phyloP scores from a whole-genome alignment of 1,139 yeast species.

The Suhomyces chickasaworum region DNA sequence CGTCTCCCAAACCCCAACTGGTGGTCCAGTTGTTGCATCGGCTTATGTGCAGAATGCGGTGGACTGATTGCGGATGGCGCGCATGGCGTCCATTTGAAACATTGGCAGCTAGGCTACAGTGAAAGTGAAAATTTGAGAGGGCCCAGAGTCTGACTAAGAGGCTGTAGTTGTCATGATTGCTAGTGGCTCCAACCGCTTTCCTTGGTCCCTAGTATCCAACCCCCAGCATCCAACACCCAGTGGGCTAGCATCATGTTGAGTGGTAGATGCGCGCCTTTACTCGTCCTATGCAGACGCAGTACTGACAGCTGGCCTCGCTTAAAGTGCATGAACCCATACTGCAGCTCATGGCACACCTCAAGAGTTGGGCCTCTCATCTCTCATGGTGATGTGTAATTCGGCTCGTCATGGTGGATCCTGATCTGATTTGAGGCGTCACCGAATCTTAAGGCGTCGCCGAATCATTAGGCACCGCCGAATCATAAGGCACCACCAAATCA shows the following conservation, averaged over 20 bases:
- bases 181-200: no score
- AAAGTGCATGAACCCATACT: neutral
- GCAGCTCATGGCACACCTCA: no score
- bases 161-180: no score
- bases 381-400: neutral
- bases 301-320: neutral
- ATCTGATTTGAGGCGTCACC: neutral
- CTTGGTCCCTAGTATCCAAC: no score
- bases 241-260: no score
- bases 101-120: neutral
- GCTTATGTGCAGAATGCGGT: neutral
- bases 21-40: neutral
- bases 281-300: neutral
- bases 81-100: constrained; percentile 1
- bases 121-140: no score
- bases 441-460: neutral
- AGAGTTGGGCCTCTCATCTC: neutral
- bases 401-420: neutral
- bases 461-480: no score
- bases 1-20: no score
- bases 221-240: no score
- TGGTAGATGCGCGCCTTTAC: neutral
- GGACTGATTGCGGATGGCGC: neutral
- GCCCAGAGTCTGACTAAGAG: no score
- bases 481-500: neutral